phyloP scores from a whole-genome alignment of 177 flowering plant species.

The Vitis hybrid region DNA sequence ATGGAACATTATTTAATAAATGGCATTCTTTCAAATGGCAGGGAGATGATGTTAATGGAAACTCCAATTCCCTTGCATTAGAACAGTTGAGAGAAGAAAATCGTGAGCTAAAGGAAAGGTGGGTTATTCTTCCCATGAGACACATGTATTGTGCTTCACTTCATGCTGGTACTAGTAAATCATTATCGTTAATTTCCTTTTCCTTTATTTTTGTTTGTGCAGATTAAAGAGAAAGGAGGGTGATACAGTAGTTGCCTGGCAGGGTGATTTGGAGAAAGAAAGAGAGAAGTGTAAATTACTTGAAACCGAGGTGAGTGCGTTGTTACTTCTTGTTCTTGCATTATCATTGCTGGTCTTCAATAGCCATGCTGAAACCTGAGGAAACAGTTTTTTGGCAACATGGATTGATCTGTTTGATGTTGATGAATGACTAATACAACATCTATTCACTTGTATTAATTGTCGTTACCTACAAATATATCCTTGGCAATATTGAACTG shows the following conservation, averaged over 20 bases:
- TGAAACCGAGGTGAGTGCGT: conserved; percentile 44
- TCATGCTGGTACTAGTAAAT: neutral
- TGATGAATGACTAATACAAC: too few relatives aligned
- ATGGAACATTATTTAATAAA: too few relatives aligned
- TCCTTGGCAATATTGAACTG: too few relatives aligned
- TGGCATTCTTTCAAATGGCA: conserved; percentile 10
- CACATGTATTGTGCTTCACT: neutral
- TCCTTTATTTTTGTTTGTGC: neutral
- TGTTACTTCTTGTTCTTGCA: neutral
- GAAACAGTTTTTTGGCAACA: too few relatives aligned
- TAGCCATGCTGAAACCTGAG: too few relatives aligned
- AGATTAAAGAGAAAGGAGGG: conserved; percentile 37
- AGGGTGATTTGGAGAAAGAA: conserved; percentile 36
- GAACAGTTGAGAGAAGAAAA: conserved; percentile 60
- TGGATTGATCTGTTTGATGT: too few relatives aligned
- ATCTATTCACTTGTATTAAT: too few relatives aligned
- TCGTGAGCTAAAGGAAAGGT: conserved; percentile 49
- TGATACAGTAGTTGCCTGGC: conserved; percentile 21
- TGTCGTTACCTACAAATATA: too few relatives aligned
- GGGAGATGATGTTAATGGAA: conserved; percentile 23
- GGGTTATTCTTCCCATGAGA: neutral
- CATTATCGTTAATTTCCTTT: too few relatives aligned
- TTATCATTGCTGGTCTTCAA: too few relatives aligned
- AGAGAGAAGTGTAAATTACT: conserved; percentile 42
- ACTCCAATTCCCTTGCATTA: conserved; percentile 18